Base-by-base conservation (phyloP, 768 basidiomycete genomes). In the Tulasnella sp. region DNA sequence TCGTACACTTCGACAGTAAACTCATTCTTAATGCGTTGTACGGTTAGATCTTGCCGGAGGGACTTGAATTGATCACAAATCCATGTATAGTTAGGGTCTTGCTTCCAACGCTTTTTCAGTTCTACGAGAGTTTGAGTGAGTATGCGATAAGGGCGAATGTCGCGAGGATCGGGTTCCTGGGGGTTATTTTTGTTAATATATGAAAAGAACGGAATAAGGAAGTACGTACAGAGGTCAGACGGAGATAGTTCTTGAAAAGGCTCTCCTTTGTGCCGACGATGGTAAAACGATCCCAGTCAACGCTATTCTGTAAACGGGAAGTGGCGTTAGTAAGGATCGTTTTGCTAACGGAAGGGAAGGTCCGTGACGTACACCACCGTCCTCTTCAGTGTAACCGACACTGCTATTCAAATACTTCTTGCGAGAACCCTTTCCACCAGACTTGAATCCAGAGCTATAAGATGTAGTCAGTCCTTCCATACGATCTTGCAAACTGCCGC, bases 61-160 rank as follows among this genome's bases (percentile, higher is more conserved):
- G 92, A 94, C 84, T 99, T 98, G 83, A 99, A 94, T 80, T 99
- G 97, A 78, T 91, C 97, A 79, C 96, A 95, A 78, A 98, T 93
- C 89, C 94, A 99, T 72, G 86, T 81, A 78, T 98, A 97, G 78
- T 85, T 84, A 39, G 80, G 77, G 75, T 91, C 92, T 75, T 90
- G 85, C 76, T 88, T 85, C 94, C 96, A 98, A 73, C 90, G 90
- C 69, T 84, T 85, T 81, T 97, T 98, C 66, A 99, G 85, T 77
- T 94, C 89, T 62, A 85, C 80, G 62, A 98, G 85, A 8, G 97
- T 97, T 80, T 90, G 86, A 80, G 91, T 87, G 37, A 99, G 85
- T 40, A 98, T 83, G 69, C 84, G 79, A 75, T 93, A 90, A 34
- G 97, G 97, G 59, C 97, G 89, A 76, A 99, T 96, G 77, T 91